Evolutionary conservation across 768 basidiomycete genomes (phyloP), one percentile per base, ranked within the genome.

Genomic region (Leccinum variicolor): DNA sequence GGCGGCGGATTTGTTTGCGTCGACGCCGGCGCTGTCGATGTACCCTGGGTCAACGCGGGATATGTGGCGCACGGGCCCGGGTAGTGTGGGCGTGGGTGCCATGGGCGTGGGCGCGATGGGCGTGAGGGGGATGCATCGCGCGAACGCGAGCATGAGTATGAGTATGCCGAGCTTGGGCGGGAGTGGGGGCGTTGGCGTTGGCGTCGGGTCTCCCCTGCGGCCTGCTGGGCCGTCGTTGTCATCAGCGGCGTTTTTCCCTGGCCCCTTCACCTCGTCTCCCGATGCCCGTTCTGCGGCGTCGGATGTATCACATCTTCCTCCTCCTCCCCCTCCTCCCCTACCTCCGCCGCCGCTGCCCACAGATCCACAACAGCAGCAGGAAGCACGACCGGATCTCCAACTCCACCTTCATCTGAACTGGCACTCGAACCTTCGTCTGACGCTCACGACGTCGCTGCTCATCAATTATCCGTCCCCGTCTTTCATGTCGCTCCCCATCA

Each of bases 401-500:
- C 73, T 97, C 4, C 94, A 98, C 69, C 77, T 99, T 0, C 85
- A 87, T 65, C 76, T 98, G 46, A 80, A 83, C 31, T 96, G 96
- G 86, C 83, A 87, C 53, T 92, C 95, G 10, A 87, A 97, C 71
- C 79, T 98, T 9, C 87, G 90, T 15, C 79, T 99, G 63, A 91
- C 90, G 8, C 80, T 99, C 55, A 86, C 91, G 29, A 98, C 97
- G 0, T 95, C 93, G 9, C 81, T 98, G 26, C 83, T 94, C 60
- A 94, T 99, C 74, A 97, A 99, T 74, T 98, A 98, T 71, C 97
- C 97, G 6, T 94, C 94, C 0, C 88, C 89, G 0, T 84, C 89
- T 70, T 98, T 99, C 80, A 98, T 99, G 95, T 87, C 92, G 14
- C 81, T 99, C 25, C 97, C 97, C 7, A 91, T 99, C 72, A 89